Evolutionary conservation across 2,329 filamentous ascomycete genomes (phyloP).

Genomic region (Aspergillus oerlinghausenensis): DNA sequence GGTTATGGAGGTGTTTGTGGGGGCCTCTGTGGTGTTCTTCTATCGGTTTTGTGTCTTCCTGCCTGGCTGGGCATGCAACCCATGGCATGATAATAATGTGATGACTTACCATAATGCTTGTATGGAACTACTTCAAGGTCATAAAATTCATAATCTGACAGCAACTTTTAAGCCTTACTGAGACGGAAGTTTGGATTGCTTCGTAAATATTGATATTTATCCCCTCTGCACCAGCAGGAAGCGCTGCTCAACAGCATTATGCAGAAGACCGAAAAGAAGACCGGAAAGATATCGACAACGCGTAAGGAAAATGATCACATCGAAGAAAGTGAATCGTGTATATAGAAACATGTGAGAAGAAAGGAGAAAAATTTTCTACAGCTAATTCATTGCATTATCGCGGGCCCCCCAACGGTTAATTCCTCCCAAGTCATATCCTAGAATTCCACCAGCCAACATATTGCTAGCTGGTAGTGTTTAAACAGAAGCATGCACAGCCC

Average conservation of each 20-base stretch:
- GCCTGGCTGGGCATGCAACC: neutral
- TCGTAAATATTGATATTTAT: neutral
- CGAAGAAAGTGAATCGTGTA: neutral
- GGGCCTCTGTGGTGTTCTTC: neutral
- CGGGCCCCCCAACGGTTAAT: neutral
- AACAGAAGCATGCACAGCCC: constrained; percentile 3
- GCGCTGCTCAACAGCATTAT: neutral
- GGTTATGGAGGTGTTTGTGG: neutral
- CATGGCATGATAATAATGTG: neutral
- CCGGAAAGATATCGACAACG: neutral
- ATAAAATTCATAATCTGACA: neutral
- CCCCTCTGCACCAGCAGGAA: neutral
- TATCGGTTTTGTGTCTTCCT: neutral
- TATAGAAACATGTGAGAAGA: neutral
- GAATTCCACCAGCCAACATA: neutral
- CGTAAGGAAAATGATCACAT: neutral
- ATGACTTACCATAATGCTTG: neutral
- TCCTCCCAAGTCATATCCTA: neutral
- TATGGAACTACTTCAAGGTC: neutral
- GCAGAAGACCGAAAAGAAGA: neutral
- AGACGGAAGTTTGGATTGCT: neutral
- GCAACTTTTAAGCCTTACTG: neutral
- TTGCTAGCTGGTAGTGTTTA: neutral
- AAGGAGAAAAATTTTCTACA: neutral
- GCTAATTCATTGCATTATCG: neutral